Base-by-base conservation (phyloP, 371 early-diverging fungal species). In the Rhizopus arrhizus region DNA sequence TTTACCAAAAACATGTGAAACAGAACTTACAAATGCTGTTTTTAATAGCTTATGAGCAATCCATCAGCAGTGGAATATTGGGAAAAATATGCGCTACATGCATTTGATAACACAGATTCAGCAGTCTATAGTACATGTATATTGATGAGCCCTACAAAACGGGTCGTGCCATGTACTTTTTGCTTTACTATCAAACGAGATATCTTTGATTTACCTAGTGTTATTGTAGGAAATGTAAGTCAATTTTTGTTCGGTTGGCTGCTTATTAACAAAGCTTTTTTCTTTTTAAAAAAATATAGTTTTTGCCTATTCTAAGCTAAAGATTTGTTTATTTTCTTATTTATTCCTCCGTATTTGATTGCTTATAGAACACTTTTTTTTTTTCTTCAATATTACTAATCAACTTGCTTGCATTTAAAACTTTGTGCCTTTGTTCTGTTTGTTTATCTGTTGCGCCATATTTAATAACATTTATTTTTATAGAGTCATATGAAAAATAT, bases 111-210 rank as follows among this genome's bases (percentile, higher is more conserved):
- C 68, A 86, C 91, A 7, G 89, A 92, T 48, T 86, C 91, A 58
- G 84, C 89, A 9, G 90, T 91, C 22, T 90, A 90, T 85, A 84
- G 90, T 35, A 89, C 89, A 1, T 89, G 91, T 69, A 86, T 86
- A 46, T 64, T 96, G 58, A 65, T 89, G 43, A 80, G 86, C 22
- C 88, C 92, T 1, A 81, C 87, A 34, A 81, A 85, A 57, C 59
- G 82, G 15, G 65, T 77, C 9, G 91, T 96, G 7, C 89, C 91
- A 0, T 94, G 95, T 67, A 86, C 93, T 2, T 92, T 93, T 66
- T 93, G 94, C 66, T 94, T 94, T 64, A 95, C 95, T 12, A 92
- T 95, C 76, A 93, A 92, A 70, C 80, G 93, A 34, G 95, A 95
- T 66, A 90, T 94, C 51, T 94, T 95, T 82, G 95, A 94, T 72